These are phyloP conservation scores for Ricinus communis DNA, from an alignment of 345 rosid species.

Conservation along the genomic window DNA sequence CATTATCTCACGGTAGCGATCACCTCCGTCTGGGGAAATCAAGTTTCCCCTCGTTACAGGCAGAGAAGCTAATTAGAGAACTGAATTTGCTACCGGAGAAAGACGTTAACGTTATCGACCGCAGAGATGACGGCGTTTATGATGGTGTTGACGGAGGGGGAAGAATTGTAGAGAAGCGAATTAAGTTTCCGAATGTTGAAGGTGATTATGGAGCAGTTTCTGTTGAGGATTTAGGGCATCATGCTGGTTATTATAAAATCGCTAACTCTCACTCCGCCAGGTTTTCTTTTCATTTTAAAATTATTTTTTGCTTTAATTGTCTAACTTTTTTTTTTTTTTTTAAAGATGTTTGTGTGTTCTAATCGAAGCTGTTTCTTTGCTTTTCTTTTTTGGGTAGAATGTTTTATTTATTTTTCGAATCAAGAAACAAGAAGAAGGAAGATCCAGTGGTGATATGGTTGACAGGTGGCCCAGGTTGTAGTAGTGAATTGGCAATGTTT, in stretches of 20 bases:
- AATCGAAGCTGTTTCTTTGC: slow-evolving; percentile 16
- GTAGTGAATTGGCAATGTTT: slow-evolving; percentile 96
- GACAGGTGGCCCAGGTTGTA: slow-evolving; percentile 99
- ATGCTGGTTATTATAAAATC: slow-evolving; percentile 91
- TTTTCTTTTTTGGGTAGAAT: slow-evolving; percentile 42
- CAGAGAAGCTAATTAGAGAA: slow-evolving; percentile 75
- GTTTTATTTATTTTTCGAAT: slow-evolving; percentile 98
- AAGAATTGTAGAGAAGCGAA: slow-evolving; percentile 62
- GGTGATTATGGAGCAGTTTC: slow-evolving; percentile 34
- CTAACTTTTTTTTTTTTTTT: neutral
- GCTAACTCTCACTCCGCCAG: slow-evolving; percentile 72
- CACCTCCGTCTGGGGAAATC: slow-evolving; percentile 36
- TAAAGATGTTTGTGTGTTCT: neutral
- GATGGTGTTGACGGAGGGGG: slow-evolving; percentile 16
- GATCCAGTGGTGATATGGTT: slow-evolving; percentile 93
- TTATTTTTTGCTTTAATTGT: neutral
- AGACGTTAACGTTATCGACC: slow-evolving; percentile 56
- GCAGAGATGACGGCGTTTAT: slow-evolving; percentile 12
- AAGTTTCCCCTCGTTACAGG: slow-evolving; percentile 61
- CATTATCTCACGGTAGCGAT: slow-evolving; percentile 15
- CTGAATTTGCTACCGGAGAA: slow-evolving; percentile 78
- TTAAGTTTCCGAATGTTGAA: slow-evolving; percentile 61
- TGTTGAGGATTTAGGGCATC: slow-evolving; percentile 80
- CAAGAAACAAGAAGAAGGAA: slow-evolving; percentile 66
- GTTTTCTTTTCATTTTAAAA: slow-evolving; percentile 25